A percentile compares a stretch with the other conserved stretches of the same genome.
phyloP scores from a whole-genome alignment of 805 yeast genomes.

The Blastobotrys terrestris region DNA sequence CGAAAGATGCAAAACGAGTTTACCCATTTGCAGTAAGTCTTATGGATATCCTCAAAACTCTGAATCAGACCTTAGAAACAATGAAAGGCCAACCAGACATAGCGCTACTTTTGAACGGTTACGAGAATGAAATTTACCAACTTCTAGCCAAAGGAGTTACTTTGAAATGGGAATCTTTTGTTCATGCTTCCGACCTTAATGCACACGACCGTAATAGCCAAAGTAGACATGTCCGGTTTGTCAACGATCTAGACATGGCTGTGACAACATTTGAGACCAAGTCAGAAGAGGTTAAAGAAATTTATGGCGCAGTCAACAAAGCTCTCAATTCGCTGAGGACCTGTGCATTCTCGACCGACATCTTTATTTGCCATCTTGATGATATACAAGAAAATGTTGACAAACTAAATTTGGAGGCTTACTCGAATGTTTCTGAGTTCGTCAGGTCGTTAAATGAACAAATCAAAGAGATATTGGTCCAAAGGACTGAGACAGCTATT shows the following conservation, averaged over 20 bases:
- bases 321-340: slow-evolving; percentile 23
- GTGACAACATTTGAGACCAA: slow-evolving; percentile 31
- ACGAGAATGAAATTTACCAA: slow-evolving; percentile 14
- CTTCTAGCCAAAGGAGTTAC: slow-evolving; percentile 32
- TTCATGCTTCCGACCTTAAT: slow-evolving; percentile 43
- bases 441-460: slow-evolving; percentile 32
- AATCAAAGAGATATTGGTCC: slow-evolving; percentile 26
- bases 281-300: slow-evolving; percentile 26
- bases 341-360: slow-evolving; percentile 24
- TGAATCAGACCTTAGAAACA: slow-evolving; percentile 30
- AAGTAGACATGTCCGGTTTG: slow-evolving; percentile 29
- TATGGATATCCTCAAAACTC: slow-evolving; percentile 43
- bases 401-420: slow-evolving; percentile 34
- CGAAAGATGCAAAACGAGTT: slow-evolving; percentile 45
- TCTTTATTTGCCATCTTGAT: slow-evolving; percentile 21
- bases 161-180: slow-evolving; percentile 49
- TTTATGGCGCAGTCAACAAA: slow-evolving; percentile 25
- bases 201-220: slow-evolving; percentile 22
- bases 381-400: slow-evolving; percentile 35
- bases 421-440: slow-evolving; percentile 30
- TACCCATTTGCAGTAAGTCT: slow-evolving; percentile 54
- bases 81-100: slow-evolving; percentile 38
- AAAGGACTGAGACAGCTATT: slow-evolving; percentile 25
- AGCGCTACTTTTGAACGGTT: slow-evolving; percentile 26
- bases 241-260: slow-evolving; percentile 30